Conservation (phyloP, 106 monocot genomes). For the Hemerocallis citrina region DNA sequence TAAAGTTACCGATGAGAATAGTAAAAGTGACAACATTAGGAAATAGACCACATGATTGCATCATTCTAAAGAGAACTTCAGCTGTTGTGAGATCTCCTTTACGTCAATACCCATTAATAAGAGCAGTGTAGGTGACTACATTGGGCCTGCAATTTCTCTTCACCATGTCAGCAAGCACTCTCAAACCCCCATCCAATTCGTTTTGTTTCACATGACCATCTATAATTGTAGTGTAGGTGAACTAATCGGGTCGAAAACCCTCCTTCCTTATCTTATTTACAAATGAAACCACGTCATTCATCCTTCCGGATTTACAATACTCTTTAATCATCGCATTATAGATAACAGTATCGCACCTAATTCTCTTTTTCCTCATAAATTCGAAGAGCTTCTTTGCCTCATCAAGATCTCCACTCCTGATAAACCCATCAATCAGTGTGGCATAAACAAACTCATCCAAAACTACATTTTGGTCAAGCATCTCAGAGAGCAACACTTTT, state of each 20-base stretch:
- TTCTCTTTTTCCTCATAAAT: slow-evolving; percentile 51
- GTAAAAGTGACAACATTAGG: slow-evolving; percentile 91
- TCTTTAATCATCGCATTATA: slow-evolving; percentile 96
- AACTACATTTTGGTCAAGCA: slow-evolving; percentile 53
- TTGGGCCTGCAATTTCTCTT: slow-evolving; percentile 58
- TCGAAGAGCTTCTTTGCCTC: slow-evolving; percentile 67
- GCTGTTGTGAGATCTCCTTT: slow-evolving; percentile 41
- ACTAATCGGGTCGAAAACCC: slow-evolving; percentile 51
- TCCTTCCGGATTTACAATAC: slow-evolving; percentile 48
- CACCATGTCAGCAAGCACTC: slow-evolving; percentile 55
- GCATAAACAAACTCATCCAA: slow-evolving; percentile 75
- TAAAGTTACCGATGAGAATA: slow-evolving; percentile 50
- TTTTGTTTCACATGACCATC: slow-evolving; percentile 64
- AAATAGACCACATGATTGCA: slow-evolving; percentile 33
- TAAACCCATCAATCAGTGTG: slow-evolving; percentile 76
- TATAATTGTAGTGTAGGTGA: slow-evolving; percentile 78
- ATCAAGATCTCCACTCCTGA: slow-evolving; percentile 59
- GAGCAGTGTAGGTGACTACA: slow-evolving; percentile 66
- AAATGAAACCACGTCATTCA: slow-evolving; percentile 46
- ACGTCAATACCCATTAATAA: slow-evolving; percentile 63
- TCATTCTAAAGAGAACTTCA: slow-evolving; percentile 36
- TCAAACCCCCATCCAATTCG: slow-evolving; percentile 48
- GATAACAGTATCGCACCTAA: slow-evolving; percentile 29
- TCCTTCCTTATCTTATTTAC: slow-evolving; percentile 39
- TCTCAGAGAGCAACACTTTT: slow-evolving; percentile 56